A percentile compares a stretch with the other conserved stretches of the same genome.
Conservation (phyloP, 345 rosid genomes). For the Citrus hindsii region DNA sequence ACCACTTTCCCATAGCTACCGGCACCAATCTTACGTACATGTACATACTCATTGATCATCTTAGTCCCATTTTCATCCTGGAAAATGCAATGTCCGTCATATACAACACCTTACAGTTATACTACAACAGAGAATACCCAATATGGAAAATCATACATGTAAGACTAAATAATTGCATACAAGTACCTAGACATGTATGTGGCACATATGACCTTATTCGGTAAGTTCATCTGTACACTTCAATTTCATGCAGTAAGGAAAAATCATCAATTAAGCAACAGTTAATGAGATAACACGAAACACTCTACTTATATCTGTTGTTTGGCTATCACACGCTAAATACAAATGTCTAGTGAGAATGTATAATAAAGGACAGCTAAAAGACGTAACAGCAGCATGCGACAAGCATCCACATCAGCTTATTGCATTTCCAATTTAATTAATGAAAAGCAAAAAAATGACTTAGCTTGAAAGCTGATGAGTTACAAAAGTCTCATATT, state of each 20-base stretch:
- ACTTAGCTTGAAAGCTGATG: background rate
- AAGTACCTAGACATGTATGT: background rate
- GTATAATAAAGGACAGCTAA: background rate
- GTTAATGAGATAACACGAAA: background rate
- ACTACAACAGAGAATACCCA: background rate
- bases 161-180: background rate
- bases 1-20: constrained; percentile 99
- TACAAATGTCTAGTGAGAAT: background rate
- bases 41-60: constrained; percentile 86
- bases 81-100: constrained; percentile 8
- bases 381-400: background rate
- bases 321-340: background rate
- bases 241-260: background rate
- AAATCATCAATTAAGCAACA: background rate
- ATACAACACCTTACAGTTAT: background rate
- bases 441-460: background rate
- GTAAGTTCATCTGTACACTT: background rate
- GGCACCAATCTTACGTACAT: constrained; percentile 76
- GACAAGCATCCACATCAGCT: background rate
- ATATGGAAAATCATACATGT: background rate
- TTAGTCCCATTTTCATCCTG: constrained; percentile 95
- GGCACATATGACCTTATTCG: constrained; percentile 3
- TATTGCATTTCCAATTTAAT: background rate
- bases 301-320: background rate
- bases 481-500: too few relatives aligned